These are phyloP conservation scores for Astraeus odoratus DNA, from an alignment of 768 basidiomycete species.

Conservation along the genomic window DNA sequence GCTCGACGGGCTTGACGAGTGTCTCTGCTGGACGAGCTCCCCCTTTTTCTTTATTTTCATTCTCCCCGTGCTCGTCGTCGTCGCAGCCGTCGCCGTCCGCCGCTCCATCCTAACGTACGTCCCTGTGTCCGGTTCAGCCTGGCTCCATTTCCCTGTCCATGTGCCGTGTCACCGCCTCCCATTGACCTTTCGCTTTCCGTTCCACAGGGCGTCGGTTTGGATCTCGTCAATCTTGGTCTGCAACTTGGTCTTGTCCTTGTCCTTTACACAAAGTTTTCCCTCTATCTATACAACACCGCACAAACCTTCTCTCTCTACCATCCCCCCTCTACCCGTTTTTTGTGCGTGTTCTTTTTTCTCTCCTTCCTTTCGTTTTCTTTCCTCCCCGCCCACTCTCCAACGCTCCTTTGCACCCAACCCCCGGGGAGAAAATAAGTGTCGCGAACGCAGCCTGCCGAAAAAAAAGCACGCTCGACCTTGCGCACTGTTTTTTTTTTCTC, in stretches of 20 bases:
- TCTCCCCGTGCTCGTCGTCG: not conserved
- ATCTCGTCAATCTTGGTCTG: conserved; percentile 25
- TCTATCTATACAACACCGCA: conserved; percentile 35
- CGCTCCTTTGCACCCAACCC: conserved; percentile 24
- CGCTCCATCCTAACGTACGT: conserved; percentile 20
- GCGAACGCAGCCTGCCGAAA: conserved; percentile 19
- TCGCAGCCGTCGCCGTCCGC: conserved; percentile 9
- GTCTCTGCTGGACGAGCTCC: conserved; percentile 14
- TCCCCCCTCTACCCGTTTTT: conserved; percentile 26
- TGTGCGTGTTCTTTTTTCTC: conserved; percentile 33
- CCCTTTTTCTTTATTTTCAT: conserved; percentile 2
- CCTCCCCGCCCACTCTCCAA: conserved; percentile 18
- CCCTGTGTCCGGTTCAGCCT: no score
- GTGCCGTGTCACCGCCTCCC: no score
- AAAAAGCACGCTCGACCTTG: conserved; percentile 20
- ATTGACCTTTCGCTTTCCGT: not conserved
- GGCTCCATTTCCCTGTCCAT: no score
- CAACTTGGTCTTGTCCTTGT: conserved; percentile 26
- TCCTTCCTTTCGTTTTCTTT: conserved; percentile 11
- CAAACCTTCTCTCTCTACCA: conserved; percentile 22
- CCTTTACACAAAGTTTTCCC: conserved; percentile 27
- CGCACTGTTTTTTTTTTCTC: conserved; percentile 11
- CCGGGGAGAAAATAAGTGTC: conserved; percentile 16
- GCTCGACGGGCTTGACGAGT: no score
- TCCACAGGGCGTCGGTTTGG: conserved; percentile 20